Conservation (phyloP, 768 basidiomycete genomes). For the Leccinum subgranulosum region DNA sequence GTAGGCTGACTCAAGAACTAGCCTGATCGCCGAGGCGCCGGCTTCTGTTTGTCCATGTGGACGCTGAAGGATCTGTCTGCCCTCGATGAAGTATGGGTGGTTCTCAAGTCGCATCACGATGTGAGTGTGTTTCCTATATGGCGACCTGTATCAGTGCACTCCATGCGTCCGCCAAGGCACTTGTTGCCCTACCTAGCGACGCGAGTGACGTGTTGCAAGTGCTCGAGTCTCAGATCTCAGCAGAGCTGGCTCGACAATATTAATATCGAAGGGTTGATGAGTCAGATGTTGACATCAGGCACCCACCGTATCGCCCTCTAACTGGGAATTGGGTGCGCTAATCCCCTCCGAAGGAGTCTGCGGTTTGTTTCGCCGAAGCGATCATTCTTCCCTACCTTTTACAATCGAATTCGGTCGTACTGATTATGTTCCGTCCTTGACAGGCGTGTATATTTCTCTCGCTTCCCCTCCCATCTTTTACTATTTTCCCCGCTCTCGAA, state of each 20-base stretch:
- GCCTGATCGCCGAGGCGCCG: constrained; percentile 2
- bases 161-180: constrained; percentile 5
- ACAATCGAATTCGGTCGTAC: constrained; percentile 12
- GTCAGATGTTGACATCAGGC: constrained; percentile 20
- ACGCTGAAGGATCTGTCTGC: constrained; percentile 35
- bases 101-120: constrained; percentile 60
- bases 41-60: constrained; percentile 48
- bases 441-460: constrained; percentile 58
- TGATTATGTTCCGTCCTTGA: constrained; percentile 15
- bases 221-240: not conserved
- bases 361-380: constrained; percentile 15
- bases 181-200: not conserved
- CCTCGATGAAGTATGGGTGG: constrained; percentile 47
- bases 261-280: constrained; percentile 4
- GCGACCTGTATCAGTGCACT: not conserved
- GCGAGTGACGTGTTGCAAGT: not conserved
- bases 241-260: not conserved
- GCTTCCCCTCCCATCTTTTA: constrained; percentile 44
- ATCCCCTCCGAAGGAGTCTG: not conserved
- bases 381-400: constrained; percentile 11
- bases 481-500: constrained; percentile 56
- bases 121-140: constrained; percentile 35
- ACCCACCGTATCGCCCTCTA: constrained; percentile 11
- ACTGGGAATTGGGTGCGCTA: constrained; percentile 1
- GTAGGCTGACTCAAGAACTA: constrained; percentile 17